Evolutionary conservation across 768 basidiomycete species (phyloP), one percentile per base, ranked within the genome.

Genomic region (Tubosaeta brunneosetosa): DNA sequence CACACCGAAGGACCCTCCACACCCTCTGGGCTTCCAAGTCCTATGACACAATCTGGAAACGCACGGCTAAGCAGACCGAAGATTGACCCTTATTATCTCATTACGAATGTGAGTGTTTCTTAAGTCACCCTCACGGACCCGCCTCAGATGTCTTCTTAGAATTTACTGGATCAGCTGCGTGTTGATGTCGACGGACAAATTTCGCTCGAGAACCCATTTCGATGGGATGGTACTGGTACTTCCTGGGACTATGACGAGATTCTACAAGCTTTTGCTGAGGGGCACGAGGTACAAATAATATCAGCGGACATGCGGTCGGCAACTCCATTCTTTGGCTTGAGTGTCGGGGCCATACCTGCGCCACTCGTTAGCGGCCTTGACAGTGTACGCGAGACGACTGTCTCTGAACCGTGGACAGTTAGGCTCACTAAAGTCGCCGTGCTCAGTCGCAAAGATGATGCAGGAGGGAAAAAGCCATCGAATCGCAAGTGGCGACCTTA

Each of bases 21-120:
- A 14, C 64, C 69, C 32, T 58, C 66, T 6, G 61, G 58, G 26
- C 59, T 62, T 49, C 47, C 69, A 17, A 67, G 64, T 37, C 67
- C 69, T 17, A 59, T 67, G 60, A 52, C 63, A 44, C 61, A 63
- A 46, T 60, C 63, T 42, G 65, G 71, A 32, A 69, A 73, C 26
- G 72, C 70, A 16, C 63, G 79, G 19, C 69, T 83, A 26, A 79
- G 77, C 53, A 84, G 80, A 63, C 75, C 75, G 50, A 91, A 88
- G 71, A 78, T 95, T 33, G 95, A 98, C 65, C 88, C 92, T 2
- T 98, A 98, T 70, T 88, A 87, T 69, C 79, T 95, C 52, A 97
- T 98, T 60, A 81, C 81, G 34, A 82, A 85, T 66, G 91, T 88
- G 64, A 67, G 80, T 67, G 4, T 42, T 38, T n/a, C 32, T 42